Evolutionary conservation across 305 asterid species (phyloP).

Genomic region (Fraxinus paxiana): DNA sequence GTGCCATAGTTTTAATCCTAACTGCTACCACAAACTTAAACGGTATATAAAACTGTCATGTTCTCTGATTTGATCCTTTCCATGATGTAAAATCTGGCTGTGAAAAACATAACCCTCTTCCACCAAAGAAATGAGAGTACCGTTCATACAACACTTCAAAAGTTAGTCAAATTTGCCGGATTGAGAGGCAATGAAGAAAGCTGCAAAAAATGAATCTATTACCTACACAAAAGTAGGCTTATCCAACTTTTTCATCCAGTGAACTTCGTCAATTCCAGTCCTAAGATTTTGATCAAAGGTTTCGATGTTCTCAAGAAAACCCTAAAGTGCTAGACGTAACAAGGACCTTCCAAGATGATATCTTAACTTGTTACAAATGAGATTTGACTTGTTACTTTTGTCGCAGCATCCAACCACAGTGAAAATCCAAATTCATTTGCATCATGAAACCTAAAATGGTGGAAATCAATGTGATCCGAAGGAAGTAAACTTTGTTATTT

Average conservation of each 20-base stretch:
- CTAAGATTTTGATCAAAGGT: neutral
- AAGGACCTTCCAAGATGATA: neutral
- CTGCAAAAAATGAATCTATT: neutral
- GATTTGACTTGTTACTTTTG: neutral
- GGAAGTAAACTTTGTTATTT: neutral
- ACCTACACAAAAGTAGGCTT: neutral
- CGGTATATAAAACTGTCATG: neutral
- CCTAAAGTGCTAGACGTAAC: neutral
- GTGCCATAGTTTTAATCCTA: neutral
- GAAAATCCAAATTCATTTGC: neutral
- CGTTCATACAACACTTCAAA: neutral
- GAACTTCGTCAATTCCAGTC: neutral
- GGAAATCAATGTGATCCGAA: neutral
- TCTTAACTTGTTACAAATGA: neutral
- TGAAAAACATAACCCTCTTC: neutral
- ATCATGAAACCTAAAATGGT: too few species aligned
- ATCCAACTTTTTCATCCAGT: neutral
- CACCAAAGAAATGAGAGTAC: neutral
- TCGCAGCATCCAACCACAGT: neutral
- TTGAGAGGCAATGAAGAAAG: neutral
- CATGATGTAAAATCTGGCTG: neutral
- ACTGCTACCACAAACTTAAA: neutral
- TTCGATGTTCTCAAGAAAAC: neutral
- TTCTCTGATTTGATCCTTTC: neutral
- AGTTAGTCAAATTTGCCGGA: neutral